These are phyloP conservation scores for Sonneratia caseolaris DNA, from an alignment of 345 rosid species.

Conservation along the genomic window DNA sequence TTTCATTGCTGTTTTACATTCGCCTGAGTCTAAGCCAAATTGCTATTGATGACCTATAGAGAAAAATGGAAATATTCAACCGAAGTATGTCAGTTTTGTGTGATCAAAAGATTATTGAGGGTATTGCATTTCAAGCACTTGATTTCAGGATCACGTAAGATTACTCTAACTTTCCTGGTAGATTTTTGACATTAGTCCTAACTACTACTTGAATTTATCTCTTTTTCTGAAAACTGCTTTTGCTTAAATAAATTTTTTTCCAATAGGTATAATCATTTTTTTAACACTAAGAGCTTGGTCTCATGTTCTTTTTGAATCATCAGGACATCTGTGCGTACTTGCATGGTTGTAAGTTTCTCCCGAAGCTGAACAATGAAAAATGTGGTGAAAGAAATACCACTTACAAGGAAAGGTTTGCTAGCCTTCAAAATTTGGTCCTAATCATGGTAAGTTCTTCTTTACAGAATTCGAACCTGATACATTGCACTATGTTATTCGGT, in stretches of 20 bases:
- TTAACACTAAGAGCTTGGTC: background rate
- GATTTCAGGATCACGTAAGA: too few relatives aligned
- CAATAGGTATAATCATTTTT: background rate
- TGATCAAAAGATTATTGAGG: too few relatives aligned
- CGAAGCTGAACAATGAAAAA: constrained; percentile 57
- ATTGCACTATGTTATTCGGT: background rate
- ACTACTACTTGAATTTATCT: background rate
- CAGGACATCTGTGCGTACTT: constrained; percentile 33
- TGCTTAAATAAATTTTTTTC: background rate
- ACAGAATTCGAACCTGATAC: background rate
- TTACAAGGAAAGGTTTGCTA: constrained; percentile 56
- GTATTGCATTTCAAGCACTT: too few relatives aligned
- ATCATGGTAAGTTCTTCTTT: constrained; percentile 37
- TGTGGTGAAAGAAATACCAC: constrained; percentile 37
- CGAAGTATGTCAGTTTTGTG: too few relatives aligned
- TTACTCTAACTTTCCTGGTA: background rate
- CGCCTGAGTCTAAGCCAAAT: background rate
- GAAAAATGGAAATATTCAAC: too few relatives aligned
- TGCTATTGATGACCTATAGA: background rate
- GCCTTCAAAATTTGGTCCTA: constrained; percentile 62
- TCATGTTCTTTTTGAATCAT: background rate
- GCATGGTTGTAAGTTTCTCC: constrained; percentile 63
- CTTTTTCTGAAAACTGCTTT: background rate
- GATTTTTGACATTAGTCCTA: background rate
- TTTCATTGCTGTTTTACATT: background rate